These are phyloP conservation scores for Chrysosporium keratinophilum DNA, from an alignment of 2,329 filamentous ascomycete genomes.

Conservation along the genomic window DNA sequence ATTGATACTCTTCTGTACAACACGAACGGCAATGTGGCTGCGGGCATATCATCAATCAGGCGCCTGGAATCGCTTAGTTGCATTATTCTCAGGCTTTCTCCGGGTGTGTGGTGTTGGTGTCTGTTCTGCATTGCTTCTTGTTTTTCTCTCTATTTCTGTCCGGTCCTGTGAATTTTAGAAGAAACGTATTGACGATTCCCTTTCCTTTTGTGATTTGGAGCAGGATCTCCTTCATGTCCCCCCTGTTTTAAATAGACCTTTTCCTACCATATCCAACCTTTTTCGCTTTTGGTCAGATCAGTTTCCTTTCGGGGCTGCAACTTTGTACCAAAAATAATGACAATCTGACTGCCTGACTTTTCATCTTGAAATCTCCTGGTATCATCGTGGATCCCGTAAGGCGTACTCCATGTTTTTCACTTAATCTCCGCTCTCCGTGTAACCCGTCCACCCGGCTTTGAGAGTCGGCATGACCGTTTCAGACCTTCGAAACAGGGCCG, in stretches of 20 bases:
- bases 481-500: neutral
- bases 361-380: neutral
- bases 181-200: constrained; percentile 11
- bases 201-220: constrained; percentile 1
- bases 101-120: constrained; percentile 11
- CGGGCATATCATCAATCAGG: constrained; percentile 8
- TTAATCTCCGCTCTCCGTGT: constrained; percentile 10
- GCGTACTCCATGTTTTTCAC: neutral
- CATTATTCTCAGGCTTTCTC: constrained; percentile 2
- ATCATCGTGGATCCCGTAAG: neutral
- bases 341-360: constrained; percentile 10
- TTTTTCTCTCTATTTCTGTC: constrained; percentile 1
- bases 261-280: neutral
- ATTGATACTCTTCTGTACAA: constrained; percentile 7
- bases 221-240: constrained; percentile 9
- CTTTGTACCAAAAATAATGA: neutral
- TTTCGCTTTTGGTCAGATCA: neutral
- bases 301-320: constrained; percentile 6
- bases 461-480: constrained; percentile 4
- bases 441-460: neutral
- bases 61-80: constrained; percentile 7
- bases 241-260: neutral
- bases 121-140: constrained; percentile 5
- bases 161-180: neutral
- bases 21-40: constrained; percentile 7